Percentiles rank a stretch among this genome's conserved stretches.
Evolutionary conservation across 2,329 filamentous ascomycete species (phyloP).

Genomic region (Clonostachys chloroleuca): DNA sequence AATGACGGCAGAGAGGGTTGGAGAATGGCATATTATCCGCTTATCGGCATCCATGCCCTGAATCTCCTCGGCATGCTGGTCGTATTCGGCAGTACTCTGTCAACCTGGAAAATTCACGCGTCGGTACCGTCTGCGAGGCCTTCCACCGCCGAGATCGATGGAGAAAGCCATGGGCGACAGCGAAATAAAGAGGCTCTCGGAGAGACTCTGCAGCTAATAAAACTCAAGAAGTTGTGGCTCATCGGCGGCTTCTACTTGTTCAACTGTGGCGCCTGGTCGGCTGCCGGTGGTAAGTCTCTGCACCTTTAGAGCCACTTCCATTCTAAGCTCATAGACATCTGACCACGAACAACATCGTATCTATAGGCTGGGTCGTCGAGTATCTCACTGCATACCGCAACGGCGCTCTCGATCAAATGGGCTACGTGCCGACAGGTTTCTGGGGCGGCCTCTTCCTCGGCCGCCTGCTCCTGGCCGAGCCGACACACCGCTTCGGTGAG

Average conservation of each 20-base stretch:
- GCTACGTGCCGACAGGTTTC: slow-evolving; percentile 4
- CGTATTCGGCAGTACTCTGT: background rate
- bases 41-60: slow-evolving; percentile 2
- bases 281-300: slow-evolving; percentile 4
- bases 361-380: slow-evolving; percentile 5
- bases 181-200: slow-evolving; percentile 1
- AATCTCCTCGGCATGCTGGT: background rate
- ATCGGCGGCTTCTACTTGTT: slow-evolving; percentile 6
- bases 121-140: background rate
- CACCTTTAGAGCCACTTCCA: background rate
- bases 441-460: slow-evolving; percentile 1
- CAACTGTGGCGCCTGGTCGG: slow-evolving; percentile 4
- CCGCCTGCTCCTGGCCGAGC: slow-evolving; percentile 3
- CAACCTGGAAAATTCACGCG: background rate
- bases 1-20: background rate
- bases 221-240: slow-evolving; percentile 4
- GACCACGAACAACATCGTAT: slow-evolving; percentile 1
- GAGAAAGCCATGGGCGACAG: background rate
- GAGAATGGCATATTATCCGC: slow-evolving; percentile 1
- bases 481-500: slow-evolving; percentile 2
- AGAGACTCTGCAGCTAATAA: slow-evolving; percentile 1
- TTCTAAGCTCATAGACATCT: background rate
- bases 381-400: slow-evolving; percentile 3
- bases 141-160: background rate
- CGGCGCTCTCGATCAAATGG: slow-evolving; percentile 1